These are phyloP conservation scores for Recurvomyces mirabilis DNA, from an alignment of 495 filamentous ascomycete species.

Conservation along the genomic window DNA sequence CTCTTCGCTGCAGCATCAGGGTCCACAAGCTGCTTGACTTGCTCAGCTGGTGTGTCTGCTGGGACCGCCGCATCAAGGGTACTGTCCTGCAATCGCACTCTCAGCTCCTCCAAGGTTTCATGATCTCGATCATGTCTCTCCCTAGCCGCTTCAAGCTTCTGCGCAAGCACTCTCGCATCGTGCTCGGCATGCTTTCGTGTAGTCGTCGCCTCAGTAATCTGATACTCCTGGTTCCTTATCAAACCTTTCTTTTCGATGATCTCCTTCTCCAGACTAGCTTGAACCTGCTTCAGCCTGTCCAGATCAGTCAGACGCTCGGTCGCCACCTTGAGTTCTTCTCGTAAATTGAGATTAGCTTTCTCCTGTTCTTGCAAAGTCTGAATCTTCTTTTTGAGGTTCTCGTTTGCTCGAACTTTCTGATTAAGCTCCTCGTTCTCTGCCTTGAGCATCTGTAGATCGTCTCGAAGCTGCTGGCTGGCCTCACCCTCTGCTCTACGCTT, in stretches of 20 bases:
- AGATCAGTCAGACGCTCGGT: constrained; percentile 63
- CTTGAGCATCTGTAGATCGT: constrained; percentile 54
- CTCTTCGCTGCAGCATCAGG: neutral
- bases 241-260: constrained; percentile 49
- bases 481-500: constrained; percentile 34
- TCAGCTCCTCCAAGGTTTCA: constrained; percentile 43
- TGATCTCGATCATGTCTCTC: constrained; percentile 47
- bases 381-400: constrained; percentile 62
- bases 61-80: constrained; percentile 24
- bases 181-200: constrained; percentile 46
- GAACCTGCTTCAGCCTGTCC: constrained; percentile 45
- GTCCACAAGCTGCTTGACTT: constrained; percentile 1
- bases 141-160: constrained; percentile 42
- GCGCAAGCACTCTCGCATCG: constrained; percentile 45
- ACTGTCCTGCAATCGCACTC: constrained; percentile 41
- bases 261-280: constrained; percentile 40
- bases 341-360: constrained; percentile 21
- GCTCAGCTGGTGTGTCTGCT: constrained; percentile 4
- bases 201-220: constrained; percentile 47
- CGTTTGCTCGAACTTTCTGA: constrained; percentile 69
- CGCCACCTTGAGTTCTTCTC: constrained; percentile 45
- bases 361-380: constrained; percentile 46
- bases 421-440: constrained; percentile 60
- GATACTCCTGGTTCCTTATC: constrained; percentile 49
- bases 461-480: constrained; percentile 29